phyloP scores from a whole-genome alignment of 768 basidiomycete species.

The Phanerochaete carnosa region DNA sequence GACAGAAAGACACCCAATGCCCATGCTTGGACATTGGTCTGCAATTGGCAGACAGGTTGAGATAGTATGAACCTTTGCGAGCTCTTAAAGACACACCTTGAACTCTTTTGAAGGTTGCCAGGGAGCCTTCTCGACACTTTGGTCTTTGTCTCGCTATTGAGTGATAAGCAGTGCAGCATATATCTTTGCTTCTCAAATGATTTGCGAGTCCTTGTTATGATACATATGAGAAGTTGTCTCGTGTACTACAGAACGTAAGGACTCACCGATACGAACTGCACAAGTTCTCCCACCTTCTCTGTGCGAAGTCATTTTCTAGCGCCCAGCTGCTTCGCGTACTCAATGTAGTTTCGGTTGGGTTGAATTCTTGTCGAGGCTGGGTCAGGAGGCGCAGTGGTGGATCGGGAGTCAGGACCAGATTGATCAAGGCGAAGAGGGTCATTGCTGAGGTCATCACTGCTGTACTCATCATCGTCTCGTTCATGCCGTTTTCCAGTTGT shows the following conservation, averaged over 20 bases:
- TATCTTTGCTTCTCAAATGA: not conserved
- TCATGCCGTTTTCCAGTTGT: too few species aligned
- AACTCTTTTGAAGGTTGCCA: not conserved
- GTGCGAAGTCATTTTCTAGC: not conserved
- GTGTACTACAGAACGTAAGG: too few species aligned
- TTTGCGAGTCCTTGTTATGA: not conserved
- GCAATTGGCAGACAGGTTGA: not conserved
- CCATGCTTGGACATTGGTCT: not conserved
- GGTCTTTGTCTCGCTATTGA: not conserved
- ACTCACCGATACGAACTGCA: not conserved
- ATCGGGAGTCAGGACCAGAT: too few species aligned
- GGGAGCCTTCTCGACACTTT: not conserved
- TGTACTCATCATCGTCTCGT: too few species aligned
- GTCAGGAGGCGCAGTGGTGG: not conserved
- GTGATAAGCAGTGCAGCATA: not conserved
- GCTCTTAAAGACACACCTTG: too few species aligned
- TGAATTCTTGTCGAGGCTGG: not conserved
- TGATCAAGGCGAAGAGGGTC: too few species aligned
- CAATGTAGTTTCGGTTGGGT: not conserved
- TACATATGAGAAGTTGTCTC: not conserved
- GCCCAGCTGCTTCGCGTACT: not conserved
- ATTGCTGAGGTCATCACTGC: too few species aligned
- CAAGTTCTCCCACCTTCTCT: too few species aligned
- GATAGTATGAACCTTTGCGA: not conserved
- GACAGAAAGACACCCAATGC: too few species aligned